These are phyloP conservation scores for Entonaema liquescens DNA, from an alignment of 495 filamentous ascomycete genomes.

Conservation along the genomic window DNA sequence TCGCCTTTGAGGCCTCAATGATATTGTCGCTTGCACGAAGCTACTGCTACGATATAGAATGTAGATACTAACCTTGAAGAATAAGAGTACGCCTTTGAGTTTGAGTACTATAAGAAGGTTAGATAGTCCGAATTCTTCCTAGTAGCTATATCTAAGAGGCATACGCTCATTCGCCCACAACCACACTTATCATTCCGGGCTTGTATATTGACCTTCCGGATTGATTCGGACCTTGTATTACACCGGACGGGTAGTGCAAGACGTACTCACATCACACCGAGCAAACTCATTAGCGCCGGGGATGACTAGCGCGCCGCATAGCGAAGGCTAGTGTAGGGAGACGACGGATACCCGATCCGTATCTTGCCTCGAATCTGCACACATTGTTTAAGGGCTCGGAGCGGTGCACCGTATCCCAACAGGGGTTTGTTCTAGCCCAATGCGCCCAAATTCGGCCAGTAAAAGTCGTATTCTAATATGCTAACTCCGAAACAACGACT, in stretches of 20 bases:
- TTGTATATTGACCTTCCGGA: no score
- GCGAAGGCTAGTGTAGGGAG: background rate
- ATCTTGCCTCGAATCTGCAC: background rate
- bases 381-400: background rate
- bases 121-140: no score
- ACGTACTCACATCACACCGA: background rate
- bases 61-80: no score
- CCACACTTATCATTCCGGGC: no score
- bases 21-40: no score
- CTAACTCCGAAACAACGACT: background rate
- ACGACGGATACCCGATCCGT: background rate
- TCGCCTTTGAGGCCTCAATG: no score
- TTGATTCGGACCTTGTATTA: no score
- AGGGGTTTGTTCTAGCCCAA: background rate
- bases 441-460: background rate
- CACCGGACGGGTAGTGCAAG: background rate
- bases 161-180: no score
- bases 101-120: no score
- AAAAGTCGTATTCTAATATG: background rate
- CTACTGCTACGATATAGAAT: no score
- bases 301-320: background rate
- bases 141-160: no score
- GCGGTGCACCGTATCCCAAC: background rate
- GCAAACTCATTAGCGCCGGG: background rate
- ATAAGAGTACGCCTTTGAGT: no score